These are phyloP conservation scores for Aspergillus baeticus DNA, from an alignment of 495 filamentous ascomycete genomes.

Conservation along the genomic window DNA sequence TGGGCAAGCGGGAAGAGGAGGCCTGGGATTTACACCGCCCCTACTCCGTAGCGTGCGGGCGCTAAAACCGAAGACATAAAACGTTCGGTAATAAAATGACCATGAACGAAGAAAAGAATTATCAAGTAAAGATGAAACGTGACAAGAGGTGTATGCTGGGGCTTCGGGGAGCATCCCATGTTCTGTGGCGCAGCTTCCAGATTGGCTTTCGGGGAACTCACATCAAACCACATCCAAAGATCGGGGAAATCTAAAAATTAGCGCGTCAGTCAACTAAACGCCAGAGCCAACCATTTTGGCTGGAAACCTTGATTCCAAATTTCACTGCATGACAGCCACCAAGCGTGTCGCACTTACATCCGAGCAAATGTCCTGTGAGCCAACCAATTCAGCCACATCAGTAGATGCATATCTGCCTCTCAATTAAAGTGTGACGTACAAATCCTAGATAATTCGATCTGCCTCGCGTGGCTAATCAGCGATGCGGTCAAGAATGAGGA, in stretches of 20 bases:
- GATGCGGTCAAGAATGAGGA: conserved; percentile 27
- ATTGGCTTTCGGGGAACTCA: conserved; percentile 23
- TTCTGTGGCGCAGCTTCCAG: conserved; percentile 29
- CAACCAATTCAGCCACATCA: conserved; percentile 50
- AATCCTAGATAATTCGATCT: conserved; percentile 79
- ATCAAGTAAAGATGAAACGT: conserved; percentile 27
- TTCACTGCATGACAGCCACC: conserved; percentile 34
- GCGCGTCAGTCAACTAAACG: conserved; percentile 39
- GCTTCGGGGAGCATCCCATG: not conserved
- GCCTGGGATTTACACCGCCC: not conserved
- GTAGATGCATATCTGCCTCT: conserved; percentile 22
- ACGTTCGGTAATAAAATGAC: conserved; percentile 2
- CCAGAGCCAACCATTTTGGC: conserved; percentile 43
- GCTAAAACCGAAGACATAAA: not conserved
- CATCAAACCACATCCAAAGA: conserved; percentile 48
- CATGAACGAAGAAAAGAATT: not conserved
- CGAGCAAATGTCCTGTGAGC: conserved; percentile 49
- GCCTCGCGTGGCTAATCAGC: conserved; percentile 33
- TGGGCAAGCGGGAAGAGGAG: not conserved
- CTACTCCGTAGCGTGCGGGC: not conserved
- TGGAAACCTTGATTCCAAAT: conserved; percentile 33
- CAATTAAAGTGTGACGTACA: conserved; percentile 48
- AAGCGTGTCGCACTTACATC: conserved; percentile 38
- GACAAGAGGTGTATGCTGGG: conserved; percentile 35
- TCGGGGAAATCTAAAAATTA: conserved; percentile 47